Evolutionary conservation across 768 basidiomycete genomes (phyloP), one percentile per base, ranked within the genome.

Genomic region (Naematelia encephala): DNA sequence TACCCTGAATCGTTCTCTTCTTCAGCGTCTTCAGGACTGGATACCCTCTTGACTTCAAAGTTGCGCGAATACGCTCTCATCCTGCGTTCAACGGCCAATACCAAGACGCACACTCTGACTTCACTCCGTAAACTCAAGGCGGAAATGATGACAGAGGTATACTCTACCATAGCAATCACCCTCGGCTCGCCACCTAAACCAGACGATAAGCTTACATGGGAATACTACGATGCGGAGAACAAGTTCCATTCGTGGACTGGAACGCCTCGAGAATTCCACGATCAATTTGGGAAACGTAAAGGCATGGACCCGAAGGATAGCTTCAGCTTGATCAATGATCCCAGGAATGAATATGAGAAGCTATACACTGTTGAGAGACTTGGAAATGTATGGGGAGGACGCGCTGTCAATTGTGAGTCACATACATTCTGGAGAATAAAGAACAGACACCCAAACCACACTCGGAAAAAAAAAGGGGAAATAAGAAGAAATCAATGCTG

Each of bases 271-370:
- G 87, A 92, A 59, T 94, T 89, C 77, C 89, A 87, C 78, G 82
- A 83, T 19, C 52, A 55, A 43, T 88, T 86, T 71, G 82, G 82
- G 3, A 79, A 81, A 58, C 82, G 82, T 61, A 82, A 83, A 51
- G 84, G 82, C 69, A 75, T 83, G 21, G 85, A 88, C 84, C 85
- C 86, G 1, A 72, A 80, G 2, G 88, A 91, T 23, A 86, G 82
- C 1, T 94, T 98, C 82, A 94, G 91, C 34, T 82, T 98, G 12
- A 91, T 98, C 76, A 87, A 98, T 69, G 94, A 98, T 74, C 93
- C 94, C 10, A 84, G 94, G 23, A 93, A 97, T 72, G 80, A 80
- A 19, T 91, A 87, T 75, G 82, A 82, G 51, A 87, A 85, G 76
- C 81, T 94, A 14, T 93, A 93, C 79, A 91, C 91, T 1, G 91